Evolutionary conservation across 179 eudicot species (phyloP).

Genomic region (Beta lomatogona): DNA sequence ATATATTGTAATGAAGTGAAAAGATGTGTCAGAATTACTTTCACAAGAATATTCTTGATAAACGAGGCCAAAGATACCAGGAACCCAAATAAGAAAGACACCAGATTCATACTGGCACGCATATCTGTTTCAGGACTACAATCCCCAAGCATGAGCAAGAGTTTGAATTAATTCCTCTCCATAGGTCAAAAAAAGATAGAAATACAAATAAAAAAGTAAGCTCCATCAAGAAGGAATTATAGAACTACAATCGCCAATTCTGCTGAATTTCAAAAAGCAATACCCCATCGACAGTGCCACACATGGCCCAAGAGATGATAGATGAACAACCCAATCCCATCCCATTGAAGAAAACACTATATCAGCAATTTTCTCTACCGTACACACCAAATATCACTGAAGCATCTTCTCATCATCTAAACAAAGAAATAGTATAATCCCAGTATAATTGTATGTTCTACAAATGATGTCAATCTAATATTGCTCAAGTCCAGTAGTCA

Average conservation of each 20-base stretch:
- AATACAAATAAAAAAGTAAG: not conserved
- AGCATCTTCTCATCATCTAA: not conserved
- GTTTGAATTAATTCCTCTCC: not conserved
- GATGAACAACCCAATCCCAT: not conserved
- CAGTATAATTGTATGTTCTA: not conserved
- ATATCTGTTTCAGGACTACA: not conserved
- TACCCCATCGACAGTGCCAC: not conserved
- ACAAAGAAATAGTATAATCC: no score
- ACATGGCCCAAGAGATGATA: not conserved
- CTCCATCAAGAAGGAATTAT: not conserved
- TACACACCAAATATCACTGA: not conserved
- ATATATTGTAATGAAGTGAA: not conserved
- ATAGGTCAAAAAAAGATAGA: not conserved
- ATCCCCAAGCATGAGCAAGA: not conserved
- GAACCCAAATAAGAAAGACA: not conserved
- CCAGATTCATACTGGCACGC: not conserved
- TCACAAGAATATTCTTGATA: not conserved
- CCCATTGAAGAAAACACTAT: not conserved
- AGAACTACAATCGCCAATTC: not conserved
- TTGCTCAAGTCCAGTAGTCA: not conserved
- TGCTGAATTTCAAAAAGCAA: not conserved
- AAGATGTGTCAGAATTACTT: not conserved
- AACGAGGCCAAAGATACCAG: not conserved
- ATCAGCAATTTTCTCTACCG: not conserved
- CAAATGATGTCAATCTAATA: not conserved